Conservation (phyloP, 352 stramenopile genomes). For the Phytopythium aichiense region DNA sequence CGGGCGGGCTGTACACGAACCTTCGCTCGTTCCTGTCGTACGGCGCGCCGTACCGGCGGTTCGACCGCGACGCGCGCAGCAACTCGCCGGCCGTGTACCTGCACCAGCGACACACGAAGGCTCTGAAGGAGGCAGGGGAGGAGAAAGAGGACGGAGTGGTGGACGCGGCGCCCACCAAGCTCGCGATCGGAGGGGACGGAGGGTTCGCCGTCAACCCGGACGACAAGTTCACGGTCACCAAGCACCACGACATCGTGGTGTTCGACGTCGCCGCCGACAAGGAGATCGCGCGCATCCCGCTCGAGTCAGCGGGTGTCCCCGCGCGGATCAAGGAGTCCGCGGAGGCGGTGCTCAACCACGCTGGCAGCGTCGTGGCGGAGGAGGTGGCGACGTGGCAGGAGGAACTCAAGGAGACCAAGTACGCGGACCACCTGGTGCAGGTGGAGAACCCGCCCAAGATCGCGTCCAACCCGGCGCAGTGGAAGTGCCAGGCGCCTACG, state of each 20-base stretch:
- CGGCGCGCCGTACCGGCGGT: constrained; percentile 56
- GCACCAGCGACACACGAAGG: constrained; percentile 59
- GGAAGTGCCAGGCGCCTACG: constrained; percentile 89
- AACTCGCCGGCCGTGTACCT: constrained; percentile 55
- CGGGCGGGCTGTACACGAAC: constrained; percentile 88
- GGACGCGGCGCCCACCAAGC: constrained; percentile 69
- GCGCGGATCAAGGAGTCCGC: constrained; percentile 46
- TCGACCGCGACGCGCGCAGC: constrained; percentile 40
- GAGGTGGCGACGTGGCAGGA: constrained; percentile 83
- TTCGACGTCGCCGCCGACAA: constrained; percentile 41
- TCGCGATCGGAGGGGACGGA: constrained; percentile 95
- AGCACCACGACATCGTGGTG: constrained; percentile 74
- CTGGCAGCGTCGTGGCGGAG: constrained; percentile 70
- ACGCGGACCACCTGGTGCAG: constrained; percentile 71
- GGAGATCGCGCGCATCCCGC: constrained; percentile 23
- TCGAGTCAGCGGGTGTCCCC: constrained; percentile 39
- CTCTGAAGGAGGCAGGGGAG: constrained; percentile 11
- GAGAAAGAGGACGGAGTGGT: background rate
- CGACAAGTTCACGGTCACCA: constrained; percentile 88
- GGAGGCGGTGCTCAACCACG: constrained; percentile 66
- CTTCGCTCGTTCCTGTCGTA: constrained; percentile 93
- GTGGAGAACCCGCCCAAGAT: constrained; percentile 55
- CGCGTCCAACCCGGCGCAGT: constrained; percentile 61
- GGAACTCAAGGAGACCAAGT: constrained; percentile 71
- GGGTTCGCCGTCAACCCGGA: constrained; percentile 89